Conservation (phyloP, 306 rosid genomes). For the Begonia fuchsioides region DNA sequence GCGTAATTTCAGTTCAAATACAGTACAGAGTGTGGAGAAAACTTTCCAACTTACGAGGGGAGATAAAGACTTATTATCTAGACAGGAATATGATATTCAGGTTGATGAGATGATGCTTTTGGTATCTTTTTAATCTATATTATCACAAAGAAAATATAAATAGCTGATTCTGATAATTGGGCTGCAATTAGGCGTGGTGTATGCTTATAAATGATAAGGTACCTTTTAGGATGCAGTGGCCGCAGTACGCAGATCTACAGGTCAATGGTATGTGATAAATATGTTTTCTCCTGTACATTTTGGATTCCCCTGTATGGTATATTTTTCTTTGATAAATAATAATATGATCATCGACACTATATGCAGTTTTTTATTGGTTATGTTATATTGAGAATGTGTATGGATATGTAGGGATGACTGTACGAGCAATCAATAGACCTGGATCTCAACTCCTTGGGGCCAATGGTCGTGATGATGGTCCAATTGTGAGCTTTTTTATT, state of each 20-base stretch:
- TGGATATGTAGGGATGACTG: conserved; percentile 46
- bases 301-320: background rate
- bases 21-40: conserved; percentile 74
- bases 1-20: conserved; percentile 39
- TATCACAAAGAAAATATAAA: background rate
- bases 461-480: conserved; percentile 99
- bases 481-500: conserved; percentile 54
- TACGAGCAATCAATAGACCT: conserved; percentile 86
- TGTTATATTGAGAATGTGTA: background rate
- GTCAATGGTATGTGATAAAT: conserved; percentile 59
- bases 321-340: background rate
- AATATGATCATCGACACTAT: too few relatives aligned
- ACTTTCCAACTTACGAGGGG: conserved; percentile 71
- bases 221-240: conserved; percentile 98
- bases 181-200: conserved; percentile 68
- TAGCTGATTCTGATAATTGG: conserved; percentile 10
- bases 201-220: conserved; percentile 98
- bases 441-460: conserved; percentile 91
- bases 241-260: conserved; percentile 78
- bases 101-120: conserved; percentile 24
- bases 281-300: background rate
- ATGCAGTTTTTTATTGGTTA: too few relatives aligned
- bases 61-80: conserved; percentile 57
- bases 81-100: conserved; percentile 78
- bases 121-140: conserved; percentile 3